Base-by-base conservation (phyloP, 2,329 filamentous ascomycete genomes). In the Epichloe scottii region DNA sequence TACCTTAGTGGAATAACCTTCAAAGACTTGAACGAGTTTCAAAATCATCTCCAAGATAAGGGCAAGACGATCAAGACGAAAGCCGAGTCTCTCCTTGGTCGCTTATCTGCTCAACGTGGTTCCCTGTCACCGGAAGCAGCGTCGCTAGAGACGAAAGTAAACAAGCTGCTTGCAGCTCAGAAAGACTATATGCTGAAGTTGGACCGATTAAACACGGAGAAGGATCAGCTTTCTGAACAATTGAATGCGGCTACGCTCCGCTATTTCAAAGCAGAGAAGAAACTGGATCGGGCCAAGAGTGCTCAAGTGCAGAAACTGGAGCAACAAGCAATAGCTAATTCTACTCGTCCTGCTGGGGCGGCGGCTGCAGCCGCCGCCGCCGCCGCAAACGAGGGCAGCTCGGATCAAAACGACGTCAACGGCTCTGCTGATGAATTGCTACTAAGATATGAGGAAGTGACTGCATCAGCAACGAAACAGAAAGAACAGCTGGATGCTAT, bases 191-290 rank as follows among this genome's bases (percentile, higher is more conserved):
- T 87, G 11, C 76, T 85, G 38, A 86, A 90, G 63, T 69, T 94
- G 48, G 88, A 94, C 57, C 79, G 84, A 50, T 71, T 90, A 12
- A 76, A 81, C 46, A 74, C 79, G 6, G 89, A 96, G 60, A 94
- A 93, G 60, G 85, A 94, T 50, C 82, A 87, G 58, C 75, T 95
- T 3, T 88, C 88, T 45, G 87, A 93, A 61, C 85, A 91, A 55
- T 74, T 97, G 19, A 91, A 97, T 63, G 84, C 81, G 35, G 93
- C 91, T 15, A 95, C 89, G 5, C 74, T 95, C 53, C 81, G 93
- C 57, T 97, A 95, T 62, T 88, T 97, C 72, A 87, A 94, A 58
- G 93, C 93, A 0, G 93, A 98, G 66, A 94, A 95, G 72, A 93
- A 89, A 65, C 74, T 97, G 49, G 93, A 98, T 65, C 82, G 93